Evolutionary conservation across 2,329 filamentous ascomycete species (phyloP), one percentile per base, ranked within the genome.

Genomic region (Penicillium frequentans): DNA sequence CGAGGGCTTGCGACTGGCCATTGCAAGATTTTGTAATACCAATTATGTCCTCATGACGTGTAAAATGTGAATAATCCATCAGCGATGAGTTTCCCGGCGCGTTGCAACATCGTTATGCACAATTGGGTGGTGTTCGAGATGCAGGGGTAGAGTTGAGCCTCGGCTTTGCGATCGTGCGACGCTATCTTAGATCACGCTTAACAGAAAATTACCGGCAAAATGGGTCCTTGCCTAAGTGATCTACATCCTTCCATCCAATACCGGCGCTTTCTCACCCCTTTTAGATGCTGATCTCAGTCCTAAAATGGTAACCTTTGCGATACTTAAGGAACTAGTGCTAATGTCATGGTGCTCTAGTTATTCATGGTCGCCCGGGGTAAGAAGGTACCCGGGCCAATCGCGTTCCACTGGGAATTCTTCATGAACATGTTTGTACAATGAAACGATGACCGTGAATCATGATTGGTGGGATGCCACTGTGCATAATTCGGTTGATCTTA

Each of bases 1-100:
- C 55, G 54, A 59, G 51, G 52, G 44, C 29, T 49, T 33, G 31
- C 35, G n/a, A 39, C n/a, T 19, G 35, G 8, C 16, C 16, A 39
- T 39, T 33, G 13, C 5, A 19, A 19, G 35, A 4, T 39, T 39
- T 10, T 10, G 35, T 33, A 19, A 2, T 39, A 4, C 10, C 10
- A 11, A 19, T 39, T 39, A 4, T 39, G 8, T 9, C 3, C 19
- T 19, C 8, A 39, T 39, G 31, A 33, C 11, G 19, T 42, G 8
- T 21, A 23, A 14, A 11, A 13, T 14, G 7, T 7, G 4, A 21
- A 23, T 13, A 21, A 23, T 21, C 19, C n/a, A 42, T 23, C 19
- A 23, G 4, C 19, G 11, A 23, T 39, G 11, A 2, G 14, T 23
- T 23, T 6, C 2, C 2, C 4, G 3, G 19, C 11, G 11, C 3